A percentile compares a stretch with the other conserved stretches of the same genome.
Evolutionary conservation across 2,329 filamentous ascomycete species (phyloP).

Genomic region (Colletotrichum endophyticum): DNA sequence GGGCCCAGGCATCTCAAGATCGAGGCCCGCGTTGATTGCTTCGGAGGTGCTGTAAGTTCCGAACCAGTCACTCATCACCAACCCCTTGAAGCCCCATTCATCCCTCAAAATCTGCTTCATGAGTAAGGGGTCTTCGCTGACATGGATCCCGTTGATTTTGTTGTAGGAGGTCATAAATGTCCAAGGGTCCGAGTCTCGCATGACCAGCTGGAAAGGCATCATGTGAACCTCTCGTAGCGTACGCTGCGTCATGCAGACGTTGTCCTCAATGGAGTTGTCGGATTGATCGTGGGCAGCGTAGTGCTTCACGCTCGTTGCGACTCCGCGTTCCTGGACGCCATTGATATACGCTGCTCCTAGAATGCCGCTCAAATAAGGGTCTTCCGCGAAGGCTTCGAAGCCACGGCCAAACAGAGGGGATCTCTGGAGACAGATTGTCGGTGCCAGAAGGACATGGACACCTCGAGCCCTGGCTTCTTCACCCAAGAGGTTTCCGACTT

Average conservation of each 20-base stretch:
- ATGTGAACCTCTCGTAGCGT: conserved; percentile 55
- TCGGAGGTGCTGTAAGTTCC: conserved; percentile 60
- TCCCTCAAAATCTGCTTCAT: conserved; percentile 55
- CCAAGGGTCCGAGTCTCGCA: conserved; percentile 55
- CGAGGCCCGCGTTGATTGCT: conserved; percentile 54
- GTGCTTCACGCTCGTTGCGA: conserved; percentile 51
- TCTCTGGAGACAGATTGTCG: conserved; percentile 57
- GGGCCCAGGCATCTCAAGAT: conserved; percentile 66
- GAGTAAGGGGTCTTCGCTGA: conserved; percentile 56
- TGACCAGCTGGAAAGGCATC: conserved; percentile 61
- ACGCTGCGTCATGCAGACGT: conserved; percentile 33
- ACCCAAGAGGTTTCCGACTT: conserved; percentile 63
- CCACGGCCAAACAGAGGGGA: conserved; percentile 52
- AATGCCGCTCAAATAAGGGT: conserved; percentile 49
- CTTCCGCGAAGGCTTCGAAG: conserved; percentile 53
- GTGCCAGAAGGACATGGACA: conserved; percentile 73
- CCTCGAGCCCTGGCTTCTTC: conserved; percentile 62
- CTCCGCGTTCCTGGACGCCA: conserved; percentile 46
- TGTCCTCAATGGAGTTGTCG: conserved; percentile 23
- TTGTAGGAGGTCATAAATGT: conserved; percentile 67
- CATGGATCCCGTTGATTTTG: conserved; percentile 61
- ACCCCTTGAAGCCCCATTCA: conserved; percentile 63
- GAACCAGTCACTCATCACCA: conserved; percentile 65
- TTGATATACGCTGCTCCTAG: conserved; percentile 47
- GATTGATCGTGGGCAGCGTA: conserved; percentile 38